Base-by-base conservation (phyloP, 441 rosid genomes). In the Brassica balearica region DNA sequence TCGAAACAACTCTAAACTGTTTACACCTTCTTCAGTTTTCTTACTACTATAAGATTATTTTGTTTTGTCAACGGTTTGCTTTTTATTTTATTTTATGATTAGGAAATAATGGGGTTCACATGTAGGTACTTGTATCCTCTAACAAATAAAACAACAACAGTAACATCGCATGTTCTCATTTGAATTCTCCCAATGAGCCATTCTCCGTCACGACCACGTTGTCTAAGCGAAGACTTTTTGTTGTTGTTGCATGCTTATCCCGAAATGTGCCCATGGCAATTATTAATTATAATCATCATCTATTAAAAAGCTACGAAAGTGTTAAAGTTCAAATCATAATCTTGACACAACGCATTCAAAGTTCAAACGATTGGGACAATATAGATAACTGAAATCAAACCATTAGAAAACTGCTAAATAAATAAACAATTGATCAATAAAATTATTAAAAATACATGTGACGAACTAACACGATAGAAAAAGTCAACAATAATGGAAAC, bases 121-220 rank as follows among this genome's bases (percentile, higher is more conserved):
- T 73, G 75, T 73, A 48, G 15, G 72, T 68, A 73, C 65, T 66
- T 34, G 72, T 20, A 61, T 63, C 61, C 23, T 65, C 17, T 63
- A 79, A 66, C 64, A 32, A 67, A 60, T 78, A 60, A 68, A 73
- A 68, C 7, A 56, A 65, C 73, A 75, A 64, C 74, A 80, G 83
- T 20, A 80, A 71, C 83, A 75, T 46, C 80, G 80, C 80, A 80
- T 80, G 73, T 71, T 75, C 74, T 68, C 76, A 8, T 80, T 80
- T 75, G 80, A 80, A 75, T 70, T 80, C 53, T 32, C 75, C 76
- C 72, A 75, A 65, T 75, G 72, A 69, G 2, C 68, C 36, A 43
- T 46, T 71, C 83, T 59, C 83, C 77, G 83, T 75, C 74, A 71
- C 83, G 77, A 71, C 70, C 83, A 80, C 83, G 80, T 60, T 75